Conservation (phyloP, 495 filamentous ascomycete species). For the Penicillium maclennaniae region DNA sequence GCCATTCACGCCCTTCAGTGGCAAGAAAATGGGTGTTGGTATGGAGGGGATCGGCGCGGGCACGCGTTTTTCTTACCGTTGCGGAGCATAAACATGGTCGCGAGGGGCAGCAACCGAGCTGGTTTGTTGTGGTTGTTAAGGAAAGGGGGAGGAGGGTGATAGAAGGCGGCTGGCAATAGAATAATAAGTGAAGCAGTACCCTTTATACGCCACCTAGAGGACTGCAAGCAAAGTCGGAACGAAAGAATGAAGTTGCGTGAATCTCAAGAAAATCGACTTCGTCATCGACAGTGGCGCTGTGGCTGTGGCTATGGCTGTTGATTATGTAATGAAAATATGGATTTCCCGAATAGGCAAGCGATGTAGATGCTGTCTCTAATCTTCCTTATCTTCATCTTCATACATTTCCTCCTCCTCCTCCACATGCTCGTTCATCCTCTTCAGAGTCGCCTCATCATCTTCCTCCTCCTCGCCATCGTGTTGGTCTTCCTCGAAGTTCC, state of each 20-base stretch:
- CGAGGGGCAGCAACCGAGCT: constrained; percentile 32
- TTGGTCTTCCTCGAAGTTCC: constrained; percentile 24
- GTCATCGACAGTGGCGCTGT: constrained; percentile 27
- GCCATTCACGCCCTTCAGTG: constrained; percentile 2
- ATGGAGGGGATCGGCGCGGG: constrained; percentile 38
- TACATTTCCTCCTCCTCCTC: constrained; percentile 10
- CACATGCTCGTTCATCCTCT: not conserved
- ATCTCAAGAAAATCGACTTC: constrained; percentile 25
- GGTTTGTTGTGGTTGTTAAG: constrained; percentile 15
- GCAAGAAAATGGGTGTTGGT: constrained; percentile 6
- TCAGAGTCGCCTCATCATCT: constrained; percentile 20
- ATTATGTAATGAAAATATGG: constrained; percentile 7
- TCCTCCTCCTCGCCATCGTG: constrained; percentile 31
- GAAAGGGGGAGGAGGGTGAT: constrained; percentile 4
- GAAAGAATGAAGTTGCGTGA: constrained; percentile 9
- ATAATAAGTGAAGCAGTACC: not conserved
- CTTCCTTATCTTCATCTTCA: constrained; percentile 4
- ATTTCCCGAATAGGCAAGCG: not conserved
- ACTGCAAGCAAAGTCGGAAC: constrained; percentile 12
- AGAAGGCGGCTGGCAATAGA: not conserved
- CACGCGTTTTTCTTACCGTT: constrained; percentile 50
- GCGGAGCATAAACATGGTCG: constrained; percentile 69
- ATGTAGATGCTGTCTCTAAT: not conserved
- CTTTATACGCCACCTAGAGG: constrained; percentile 2
- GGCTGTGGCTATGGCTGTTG: constrained; percentile 11